phyloP scores from a whole-genome alignment of 208 protist genomes.

The Trypanosoma lewisi region DNA sequence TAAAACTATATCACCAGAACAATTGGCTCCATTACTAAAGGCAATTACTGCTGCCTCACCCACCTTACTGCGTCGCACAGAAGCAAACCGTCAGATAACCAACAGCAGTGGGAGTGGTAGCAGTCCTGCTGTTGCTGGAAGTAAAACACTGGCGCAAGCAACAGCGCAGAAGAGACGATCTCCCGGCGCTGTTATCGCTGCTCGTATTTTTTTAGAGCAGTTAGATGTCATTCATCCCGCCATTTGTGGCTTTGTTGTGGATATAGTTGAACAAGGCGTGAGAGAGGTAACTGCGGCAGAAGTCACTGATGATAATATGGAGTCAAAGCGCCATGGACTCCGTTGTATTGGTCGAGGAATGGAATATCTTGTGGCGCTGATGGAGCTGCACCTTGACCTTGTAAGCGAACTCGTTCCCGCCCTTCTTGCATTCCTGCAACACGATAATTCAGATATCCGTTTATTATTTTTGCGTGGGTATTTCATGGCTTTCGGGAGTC shows the following conservation, averaged over 20 bases:
- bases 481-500: slow-evolving; percentile 35
- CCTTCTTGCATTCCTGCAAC: slow-evolving; percentile 41
- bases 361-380: slow-evolving; percentile 48
- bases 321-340: slow-evolving; percentile 17
- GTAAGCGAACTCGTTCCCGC: slow-evolving; percentile 36
- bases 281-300: slow-evolving; percentile 33
- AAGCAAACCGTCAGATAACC: slow-evolving; percentile 1
- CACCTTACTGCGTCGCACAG: slow-evolving; percentile 19
- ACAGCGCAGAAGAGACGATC: slow-evolving; percentile 1
- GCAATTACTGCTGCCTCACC: slow-evolving; percentile 40
- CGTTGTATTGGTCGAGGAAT: slow-evolving; percentile 34
- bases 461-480: slow-evolving; percentile 57
- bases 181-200: slow-evolving; percentile 42
- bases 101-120: too few species aligned
- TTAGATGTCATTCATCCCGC: slow-evolving; percentile 46
- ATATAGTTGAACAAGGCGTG: slow-evolving; percentile 39
- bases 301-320: slow-evolving; percentile 6
- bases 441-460: slow-evolving; percentile 45
- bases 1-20: slow-evolving; percentile 36
- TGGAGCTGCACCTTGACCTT: slow-evolving; percentile 45
- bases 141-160: slow-evolving; percentile 7
- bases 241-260: slow-evolving; percentile 34
- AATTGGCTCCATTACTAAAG: slow-evolving; percentile 50
- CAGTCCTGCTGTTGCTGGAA: background rate
- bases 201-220: slow-evolving; percentile 50